Conservation (phyloP, 1,284 basidiomycete genomes). For the Hypsizygus ulmarius region DNA sequence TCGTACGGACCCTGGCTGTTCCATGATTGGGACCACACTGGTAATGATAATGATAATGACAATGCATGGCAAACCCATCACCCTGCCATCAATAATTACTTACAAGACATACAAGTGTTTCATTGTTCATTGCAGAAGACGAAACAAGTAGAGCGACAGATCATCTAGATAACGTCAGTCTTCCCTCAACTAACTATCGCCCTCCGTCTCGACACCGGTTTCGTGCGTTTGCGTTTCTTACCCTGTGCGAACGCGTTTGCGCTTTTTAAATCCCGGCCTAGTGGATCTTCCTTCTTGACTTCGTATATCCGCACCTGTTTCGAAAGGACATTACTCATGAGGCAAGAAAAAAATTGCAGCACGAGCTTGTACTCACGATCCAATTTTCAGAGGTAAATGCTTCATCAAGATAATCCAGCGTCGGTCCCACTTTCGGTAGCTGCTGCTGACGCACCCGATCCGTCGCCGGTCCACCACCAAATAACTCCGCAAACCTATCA, state of each 20-base stretch:
- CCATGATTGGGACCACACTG: too few relatives aligned
- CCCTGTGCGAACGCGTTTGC: slow-evolving; percentile 85
- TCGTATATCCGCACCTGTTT: slow-evolving; percentile 88
- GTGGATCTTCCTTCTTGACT: slow-evolving; percentile 91
- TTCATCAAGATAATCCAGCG: slow-evolving; percentile 88
- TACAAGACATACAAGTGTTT: too few relatives aligned
- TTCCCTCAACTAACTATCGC: slow-evolving; percentile 33
- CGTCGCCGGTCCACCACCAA: slow-evolving; percentile 66
- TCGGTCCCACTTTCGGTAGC: slow-evolving; percentile 75
- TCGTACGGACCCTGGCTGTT: too few relatives aligned
- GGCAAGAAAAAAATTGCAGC: slow-evolving; percentile 3
- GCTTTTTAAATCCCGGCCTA: slow-evolving; percentile 85
- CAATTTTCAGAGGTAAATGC: slow-evolving; percentile 98
- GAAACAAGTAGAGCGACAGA: too few relatives aligned
- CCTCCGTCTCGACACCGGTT: slow-evolving; percentile 59
- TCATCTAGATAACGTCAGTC: too few relatives aligned
- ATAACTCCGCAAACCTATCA: slow-evolving; percentile 82
- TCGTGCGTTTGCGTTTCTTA: slow-evolving; percentile 81
- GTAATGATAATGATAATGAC: too few relatives aligned
- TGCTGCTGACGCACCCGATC: slow-evolving; percentile 86
- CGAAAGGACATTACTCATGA: slow-evolving; percentile 1
- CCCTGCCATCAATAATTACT: too few relatives aligned
- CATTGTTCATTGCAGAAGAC: too few relatives aligned
- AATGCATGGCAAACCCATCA: too few relatives aligned
- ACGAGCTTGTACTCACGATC: slow-evolving; percentile 66